Base-by-base conservation (phyloP, 345 rosid genomes). In the Moringa oleifera region DNA sequence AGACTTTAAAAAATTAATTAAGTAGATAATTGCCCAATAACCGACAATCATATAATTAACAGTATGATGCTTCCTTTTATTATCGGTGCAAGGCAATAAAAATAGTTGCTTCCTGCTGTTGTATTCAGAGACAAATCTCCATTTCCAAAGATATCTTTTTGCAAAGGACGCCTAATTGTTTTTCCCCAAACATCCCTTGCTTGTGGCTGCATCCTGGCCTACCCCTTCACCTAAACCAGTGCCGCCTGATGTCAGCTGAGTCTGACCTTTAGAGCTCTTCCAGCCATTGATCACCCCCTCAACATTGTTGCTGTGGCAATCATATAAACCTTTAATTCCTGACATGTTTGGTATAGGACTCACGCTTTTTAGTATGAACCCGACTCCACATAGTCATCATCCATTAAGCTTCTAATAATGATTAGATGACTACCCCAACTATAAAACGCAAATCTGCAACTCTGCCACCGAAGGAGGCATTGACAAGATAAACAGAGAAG, bases 111-210 rank as follows among this genome's bases (percentile, higher is more conserved):
- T 46, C 28, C 51, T 61, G 70, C 10, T 59, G 7, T 53, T 31
- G 15, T 59, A 9, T 70, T 58, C 63, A 59, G 49, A 56, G 73
- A 53, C 70, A 67, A 28, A 68, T 64, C 68, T 58, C 71, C 67
- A 57, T 64, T 72, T 65, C 63, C 76, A 62, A 68, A 54, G 68
- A 51, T 24, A 18, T 36, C 63, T 50, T 65, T 53, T 53, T n/a
- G n/a, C n/a, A n/a, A n/a, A n/a, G n/a, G n/a, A n/a, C n/a, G n/a
- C n/a, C n/a, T n/a, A n/a, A n/a, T n/a, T n/a, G n/a, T 22, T 55
- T 70, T 63, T 61, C 28, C 55, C 58, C 12, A 0, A n/a, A 46
- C 1, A 16, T 18, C 36, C 47, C 36, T 23, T 64, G 33, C 25
- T 63, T 58, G 9, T 19, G 46, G 18, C 36, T 54, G 9, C 21